Evolutionary conservation across 2,329 filamentous ascomycete genomes (phyloP).

Genomic region (Trichoderma oligosporum): DNA sequence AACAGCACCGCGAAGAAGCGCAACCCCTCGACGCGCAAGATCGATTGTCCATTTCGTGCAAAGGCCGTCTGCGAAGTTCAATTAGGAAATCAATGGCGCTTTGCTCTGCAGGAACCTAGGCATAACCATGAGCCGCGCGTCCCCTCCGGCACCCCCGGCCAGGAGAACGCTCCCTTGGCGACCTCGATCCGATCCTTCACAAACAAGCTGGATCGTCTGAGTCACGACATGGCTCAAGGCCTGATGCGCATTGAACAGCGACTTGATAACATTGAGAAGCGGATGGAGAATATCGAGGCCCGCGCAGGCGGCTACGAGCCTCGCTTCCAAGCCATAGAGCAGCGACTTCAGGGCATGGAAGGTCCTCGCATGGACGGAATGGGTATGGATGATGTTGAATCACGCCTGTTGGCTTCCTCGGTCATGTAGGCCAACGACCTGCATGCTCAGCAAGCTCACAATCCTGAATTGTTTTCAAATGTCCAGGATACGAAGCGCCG

Average conservation of each 20-base stretch:
- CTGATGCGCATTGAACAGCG: constrained; percentile 49
- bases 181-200: constrained; percentile 56
- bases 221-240: constrained; percentile 53
- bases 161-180: constrained; percentile 55
- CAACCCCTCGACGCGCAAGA: constrained; percentile 60
- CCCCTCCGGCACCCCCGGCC: constrained; percentile 50
- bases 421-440: constrained; percentile 37
- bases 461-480: neutral
- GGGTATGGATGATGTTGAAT: constrained; percentile 45
- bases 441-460: neutral
- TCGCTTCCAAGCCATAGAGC: constrained; percentile 44
- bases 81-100: constrained; percentile 61
- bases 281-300: constrained; percentile 52
- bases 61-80: constrained; percentile 63
- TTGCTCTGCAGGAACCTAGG: constrained; percentile 55
- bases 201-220: constrained; percentile 57
- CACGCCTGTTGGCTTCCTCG: constrained; percentile 41
- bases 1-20: constrained; percentile 63
- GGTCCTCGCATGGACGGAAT: constrained; percentile 41
- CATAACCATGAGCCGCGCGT: constrained; percentile 61
- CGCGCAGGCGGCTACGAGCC: constrained; percentile 42
- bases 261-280: constrained; percentile 51
- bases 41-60: constrained; percentile 60
- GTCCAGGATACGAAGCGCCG: neutral
- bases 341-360: constrained; percentile 41